Conservation (phyloP, 2,329 filamentous ascomycete species). For the Colletotrichum sp. region DNA sequence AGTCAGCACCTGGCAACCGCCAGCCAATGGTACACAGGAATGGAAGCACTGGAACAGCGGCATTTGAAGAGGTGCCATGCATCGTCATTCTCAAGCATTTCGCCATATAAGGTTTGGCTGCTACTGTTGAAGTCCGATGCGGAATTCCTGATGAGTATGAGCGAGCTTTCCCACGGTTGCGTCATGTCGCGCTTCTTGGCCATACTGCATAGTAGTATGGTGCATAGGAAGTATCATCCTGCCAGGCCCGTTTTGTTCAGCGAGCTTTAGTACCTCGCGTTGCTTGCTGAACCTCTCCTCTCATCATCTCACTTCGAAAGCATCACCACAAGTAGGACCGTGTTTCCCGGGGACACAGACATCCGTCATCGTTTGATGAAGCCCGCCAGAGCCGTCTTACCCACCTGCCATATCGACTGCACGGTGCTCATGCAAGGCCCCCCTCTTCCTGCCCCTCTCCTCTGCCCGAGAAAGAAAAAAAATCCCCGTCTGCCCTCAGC, state of each 20-base stretch:
- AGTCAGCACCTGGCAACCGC: constrained; percentile 5
- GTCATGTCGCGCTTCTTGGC: background rate
- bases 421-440: constrained; percentile 15
- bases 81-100: background rate
- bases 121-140: background rate
- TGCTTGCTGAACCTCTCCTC: background rate
- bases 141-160: background rate
- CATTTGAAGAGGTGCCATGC: background rate
- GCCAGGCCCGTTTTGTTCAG: background rate
- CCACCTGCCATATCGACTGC: constrained; percentile 11
- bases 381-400: background rate
- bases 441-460: constrained; percentile 1
- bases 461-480: background rate
- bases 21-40: background rate
- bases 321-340: background rate
- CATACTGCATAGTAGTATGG: no score
- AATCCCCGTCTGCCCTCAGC: background rate
- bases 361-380: constrained; percentile 3
- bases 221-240: no score
- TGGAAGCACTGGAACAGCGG: background rate
- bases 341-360: background rate
- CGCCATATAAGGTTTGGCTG: background rate
- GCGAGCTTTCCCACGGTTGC: background rate
- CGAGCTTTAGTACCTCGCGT: background rate
- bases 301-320: background rate